Conservation (phyloP, 352 stramenopile genomes). For the Phytopythium delawarense region DNA sequence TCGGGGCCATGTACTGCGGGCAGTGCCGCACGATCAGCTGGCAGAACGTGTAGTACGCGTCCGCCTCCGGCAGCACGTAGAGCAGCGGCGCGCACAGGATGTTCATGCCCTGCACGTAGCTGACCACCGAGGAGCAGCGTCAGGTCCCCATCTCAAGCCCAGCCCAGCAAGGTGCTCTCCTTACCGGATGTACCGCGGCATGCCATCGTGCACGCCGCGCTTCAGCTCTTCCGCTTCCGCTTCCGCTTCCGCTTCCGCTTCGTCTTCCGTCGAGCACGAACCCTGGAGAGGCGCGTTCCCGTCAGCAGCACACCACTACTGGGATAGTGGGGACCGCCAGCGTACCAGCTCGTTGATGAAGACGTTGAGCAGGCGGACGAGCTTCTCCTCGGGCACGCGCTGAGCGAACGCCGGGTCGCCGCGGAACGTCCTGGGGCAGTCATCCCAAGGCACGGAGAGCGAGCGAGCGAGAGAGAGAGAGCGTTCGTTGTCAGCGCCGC, state of each 20-base stretch:
- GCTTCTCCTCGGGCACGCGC: conserved; percentile 87
- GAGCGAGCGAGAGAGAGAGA: not conserved
- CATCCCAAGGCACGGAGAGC: not conserved
- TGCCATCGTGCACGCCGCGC: conserved; percentile 12
- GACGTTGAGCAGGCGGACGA: conserved; percentile 89
- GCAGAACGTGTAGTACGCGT: conserved; percentile 90
- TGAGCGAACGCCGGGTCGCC: conserved; percentile 85
- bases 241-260: conserved; percentile 13
- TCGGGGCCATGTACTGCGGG: conserved; percentile 87
- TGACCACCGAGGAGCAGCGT: conserved; percentile 4
- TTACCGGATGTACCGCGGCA: conserved; percentile 44
- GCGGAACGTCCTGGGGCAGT: conserved; percentile 61
- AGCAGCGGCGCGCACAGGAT: conserved; percentile 86
- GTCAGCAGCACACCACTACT: not conserved
- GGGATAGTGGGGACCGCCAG: not conserved
- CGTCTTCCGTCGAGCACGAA: conserved; percentile 19
- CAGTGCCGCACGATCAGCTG: conserved; percentile 85
- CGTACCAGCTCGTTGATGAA: conserved; percentile 86
- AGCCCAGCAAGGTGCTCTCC: not conserved
- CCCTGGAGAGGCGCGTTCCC: conserved; percentile 9
- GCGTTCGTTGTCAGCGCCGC: not conserved
- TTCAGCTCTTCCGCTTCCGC: conserved; percentile 14
- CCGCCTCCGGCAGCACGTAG: conserved; percentile 90
- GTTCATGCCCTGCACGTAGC: conserved; percentile 94
- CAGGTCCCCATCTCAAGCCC: not conserved